Evolutionary conservation across 75 land plant species (phyloP).

Genomic region (Picea sitchensis): DNA sequence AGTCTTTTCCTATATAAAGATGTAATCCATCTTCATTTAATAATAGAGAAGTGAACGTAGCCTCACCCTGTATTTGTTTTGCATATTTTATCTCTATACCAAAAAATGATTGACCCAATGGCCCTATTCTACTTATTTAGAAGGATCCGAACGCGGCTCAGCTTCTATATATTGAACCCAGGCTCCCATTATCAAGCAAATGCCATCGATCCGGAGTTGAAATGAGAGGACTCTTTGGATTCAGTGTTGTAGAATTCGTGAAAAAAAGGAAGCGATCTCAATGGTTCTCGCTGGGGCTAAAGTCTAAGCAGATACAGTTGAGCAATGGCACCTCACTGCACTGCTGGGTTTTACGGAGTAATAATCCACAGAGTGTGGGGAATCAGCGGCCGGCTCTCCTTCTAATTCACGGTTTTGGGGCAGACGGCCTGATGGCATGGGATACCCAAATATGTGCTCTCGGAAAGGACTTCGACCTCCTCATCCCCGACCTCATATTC

Average conservation of each 20-base stretch:
- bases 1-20: too few relatives aligned
- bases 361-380: background rate
- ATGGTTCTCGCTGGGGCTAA: constrained; percentile 36
- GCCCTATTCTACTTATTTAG: too few relatives aligned
- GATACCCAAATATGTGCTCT: constrained; percentile 21
- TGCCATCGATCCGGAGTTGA: too few relatives aligned
- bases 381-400: constrained; percentile 29
- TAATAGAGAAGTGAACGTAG: too few relatives aligned
- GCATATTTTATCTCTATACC: too few relatives aligned
- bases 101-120: too few relatives aligned
- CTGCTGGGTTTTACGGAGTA: constrained; percentile 33
- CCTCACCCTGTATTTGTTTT: too few relatives aligned
- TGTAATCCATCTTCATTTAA: too few relatives aligned
- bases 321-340: constrained; percentile 54
- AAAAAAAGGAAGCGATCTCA: background rate
- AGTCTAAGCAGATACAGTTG: constrained; percentile 30
- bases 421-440: constrained; percentile 67
- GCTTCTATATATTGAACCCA: too few relatives aligned
- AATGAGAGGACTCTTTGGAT: too few relatives aligned
- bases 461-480: constrained; percentile 37
- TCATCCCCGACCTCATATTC: constrained; percentile 72
- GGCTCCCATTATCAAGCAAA: too few relatives aligned
- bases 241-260: background rate
- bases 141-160: too few relatives aligned
- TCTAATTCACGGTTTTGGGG: constrained; percentile 70